phyloP scores from a whole-genome alignment of 208 protist species.

The Acanthamoeba divionensis region DNA sequence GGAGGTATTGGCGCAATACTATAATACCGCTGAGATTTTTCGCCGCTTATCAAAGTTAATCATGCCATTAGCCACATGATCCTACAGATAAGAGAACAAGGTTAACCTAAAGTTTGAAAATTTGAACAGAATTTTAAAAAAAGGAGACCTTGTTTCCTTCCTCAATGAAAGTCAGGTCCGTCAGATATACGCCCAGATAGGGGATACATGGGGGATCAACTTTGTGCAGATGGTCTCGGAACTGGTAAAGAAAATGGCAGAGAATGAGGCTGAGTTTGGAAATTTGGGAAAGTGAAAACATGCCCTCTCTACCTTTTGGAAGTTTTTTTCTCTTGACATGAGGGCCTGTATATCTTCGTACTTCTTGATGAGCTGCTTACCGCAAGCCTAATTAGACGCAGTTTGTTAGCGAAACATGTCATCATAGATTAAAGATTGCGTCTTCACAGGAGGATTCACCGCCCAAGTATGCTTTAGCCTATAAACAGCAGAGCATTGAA shows the following conservation, averaged over 20 bases:
- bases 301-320: background rate
- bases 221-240: constrained; percentile 38
- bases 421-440: background rate
- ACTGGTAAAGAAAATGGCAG: background rate
- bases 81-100: background rate
- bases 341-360: constrained; percentile 4
- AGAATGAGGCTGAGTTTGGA: background rate
- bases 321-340: constrained; percentile 30
- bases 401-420: background rate
- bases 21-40: background rate
- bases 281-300: too few species aligned
- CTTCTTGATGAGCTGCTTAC: constrained; percentile 45
- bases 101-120: background rate
- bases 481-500: constrained; percentile 33
- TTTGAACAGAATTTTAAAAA: too few species aligned
- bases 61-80: background rate
- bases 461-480: constrained; percentile 45
- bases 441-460: background rate
- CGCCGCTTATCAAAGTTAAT: constrained; percentile 63
- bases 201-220: constrained; percentile 61
- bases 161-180: constrained; percentile 51
- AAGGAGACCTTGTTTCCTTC: constrained; percentile 25
- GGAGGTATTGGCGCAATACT: too few species aligned
- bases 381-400: too few species aligned
- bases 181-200: constrained; percentile 49